A percentile compares a stretch with the other conserved stretches of the same genome.
Conservation (phyloP, 352 stramenopile species). For the Pythium phragmitis region DNA sequence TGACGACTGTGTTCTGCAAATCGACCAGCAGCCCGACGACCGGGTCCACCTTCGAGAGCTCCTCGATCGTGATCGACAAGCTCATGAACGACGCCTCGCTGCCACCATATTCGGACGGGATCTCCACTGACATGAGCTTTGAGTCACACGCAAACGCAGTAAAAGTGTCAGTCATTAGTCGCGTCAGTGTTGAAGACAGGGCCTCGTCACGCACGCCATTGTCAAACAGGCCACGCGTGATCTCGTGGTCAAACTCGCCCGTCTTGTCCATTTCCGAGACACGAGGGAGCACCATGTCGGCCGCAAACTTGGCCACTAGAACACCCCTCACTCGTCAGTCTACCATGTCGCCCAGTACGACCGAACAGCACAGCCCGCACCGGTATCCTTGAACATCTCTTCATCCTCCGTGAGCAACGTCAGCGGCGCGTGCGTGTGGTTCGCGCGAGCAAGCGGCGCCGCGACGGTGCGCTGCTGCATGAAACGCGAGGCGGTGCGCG, state of each 20-base stretch:
- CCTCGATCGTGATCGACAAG: constrained; percentile 95
- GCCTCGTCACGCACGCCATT: constrained; percentile 51
- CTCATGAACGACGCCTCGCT: constrained; percentile 94
- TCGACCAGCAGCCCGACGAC: constrained; percentile 94
- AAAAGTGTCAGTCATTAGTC: neutral
- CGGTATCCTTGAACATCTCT: constrained; percentile 74
- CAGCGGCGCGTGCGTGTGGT: constrained; percentile 42
- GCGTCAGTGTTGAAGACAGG: neutral
- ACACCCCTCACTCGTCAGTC: neutral
- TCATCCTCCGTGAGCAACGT: constrained; percentile 76
- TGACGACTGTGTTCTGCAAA: constrained; percentile 94
- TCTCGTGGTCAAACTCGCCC: constrained; percentile 86
- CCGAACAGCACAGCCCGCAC: constrained; percentile 37
- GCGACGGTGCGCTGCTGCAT: constrained; percentile 9
- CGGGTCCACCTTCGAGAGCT: constrained; percentile 95
- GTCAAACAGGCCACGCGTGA: constrained; percentile 93
- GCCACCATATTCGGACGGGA: constrained; percentile 91
- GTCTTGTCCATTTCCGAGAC: constrained; percentile 93
- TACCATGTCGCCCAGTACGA: neutral
- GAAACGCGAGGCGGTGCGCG: constrained; percentile 12
- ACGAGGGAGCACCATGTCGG: constrained; percentile 79
- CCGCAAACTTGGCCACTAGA: constrained; percentile 84
- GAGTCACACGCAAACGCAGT: neutral
- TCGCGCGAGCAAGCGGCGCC: constrained; percentile 12
- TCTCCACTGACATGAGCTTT: constrained; percentile 95